Conservation (phyloP, 257 asterid species). For the Solanum tacnaense region DNA sequence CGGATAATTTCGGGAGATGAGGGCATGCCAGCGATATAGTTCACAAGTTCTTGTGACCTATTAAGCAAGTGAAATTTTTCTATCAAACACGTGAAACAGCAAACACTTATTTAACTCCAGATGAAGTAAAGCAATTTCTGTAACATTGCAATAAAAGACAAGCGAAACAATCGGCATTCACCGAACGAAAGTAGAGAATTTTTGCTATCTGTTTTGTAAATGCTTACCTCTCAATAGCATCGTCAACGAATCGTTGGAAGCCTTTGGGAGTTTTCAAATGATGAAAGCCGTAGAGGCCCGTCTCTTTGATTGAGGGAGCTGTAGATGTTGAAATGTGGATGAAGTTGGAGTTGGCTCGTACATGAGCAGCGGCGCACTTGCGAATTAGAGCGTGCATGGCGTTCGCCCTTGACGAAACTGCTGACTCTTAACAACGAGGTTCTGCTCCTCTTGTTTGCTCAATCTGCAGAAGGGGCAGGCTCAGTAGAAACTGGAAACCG, state of each 20-base stretch:
- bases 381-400: slow-evolving; percentile 41
- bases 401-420: neutral
- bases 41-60: slow-evolving; percentile 86
- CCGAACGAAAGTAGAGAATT: neutral
- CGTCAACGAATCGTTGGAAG: slow-evolving; percentile 86
- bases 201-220: neutral
- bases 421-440: neutral
- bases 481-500: neutral
- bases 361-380: slow-evolving; percentile 14
- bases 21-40: slow-evolving; percentile 65
- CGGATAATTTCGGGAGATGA: slow-evolving; percentile 62
- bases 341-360: slow-evolving; percentile 19
- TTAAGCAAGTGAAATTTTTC: neutral
- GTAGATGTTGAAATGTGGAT: slow-evolving; percentile 26
- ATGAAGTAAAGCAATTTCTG: neutral
- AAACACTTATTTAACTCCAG: neutral
- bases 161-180: neutral
- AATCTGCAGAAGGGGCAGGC: neutral
- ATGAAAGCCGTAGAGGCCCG: slow-evolving; percentile 82
- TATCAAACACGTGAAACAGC: neutral
- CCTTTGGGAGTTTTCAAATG: slow-evolving; percentile 80
- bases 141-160: neutral
- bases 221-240: slow-evolving; percentile 71
- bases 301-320: slow-evolving; percentile 31
- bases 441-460: neutral